These are phyloP conservation scores for Yarrowia sp. DNA, from an alignment of 805 yeast genomes.

Conservation along the genomic window DNA sequence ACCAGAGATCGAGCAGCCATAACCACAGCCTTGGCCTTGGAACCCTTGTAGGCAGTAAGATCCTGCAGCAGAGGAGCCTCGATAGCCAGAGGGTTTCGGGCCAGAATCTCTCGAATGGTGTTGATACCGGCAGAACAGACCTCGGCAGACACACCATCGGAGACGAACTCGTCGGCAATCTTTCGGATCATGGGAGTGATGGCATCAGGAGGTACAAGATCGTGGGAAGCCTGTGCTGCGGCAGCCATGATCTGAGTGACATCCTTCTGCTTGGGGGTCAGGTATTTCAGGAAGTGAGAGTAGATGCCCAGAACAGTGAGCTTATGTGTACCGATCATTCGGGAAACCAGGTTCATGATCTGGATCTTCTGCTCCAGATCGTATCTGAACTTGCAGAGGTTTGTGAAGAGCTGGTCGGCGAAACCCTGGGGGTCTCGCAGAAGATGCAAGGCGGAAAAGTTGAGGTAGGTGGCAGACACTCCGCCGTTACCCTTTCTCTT, in stretches of 20 bases:
- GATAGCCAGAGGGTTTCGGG: constrained; percentile 94
- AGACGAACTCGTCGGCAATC: constrained; percentile 95
- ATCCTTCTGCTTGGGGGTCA: constrained; percentile 92
- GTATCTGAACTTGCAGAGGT: constrained; percentile 74
- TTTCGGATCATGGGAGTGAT: constrained; percentile 81
- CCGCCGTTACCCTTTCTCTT: constrained; percentile 57
- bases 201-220: constrained; percentile 94
- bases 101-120: constrained; percentile 88
- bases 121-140: constrained; percentile 98
- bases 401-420: constrained; percentile 83
- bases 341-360: constrained; percentile 83
- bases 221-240: constrained; percentile 95
- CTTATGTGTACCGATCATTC: constrained; percentile 94
- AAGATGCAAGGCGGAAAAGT: constrained; percentile 93
- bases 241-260: constrained; percentile 98
- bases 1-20: constrained; percentile 93
- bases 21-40: constrained; percentile 91
- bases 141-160: constrained; percentile 97
- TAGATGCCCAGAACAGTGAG: constrained; percentile 88
- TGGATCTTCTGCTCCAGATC: constrained; percentile 88
- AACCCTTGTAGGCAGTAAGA: constrained; percentile 85
- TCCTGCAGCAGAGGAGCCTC: constrained; percentile 89
- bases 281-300: constrained; percentile 83
- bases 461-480: constrained; percentile 71
- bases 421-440: constrained; percentile 97